Evolutionary conservation across 2,329 filamentous ascomycete genomes (phyloP), one percentile per base, ranked within the genome.

Genomic region (Phoma sp.): DNA sequence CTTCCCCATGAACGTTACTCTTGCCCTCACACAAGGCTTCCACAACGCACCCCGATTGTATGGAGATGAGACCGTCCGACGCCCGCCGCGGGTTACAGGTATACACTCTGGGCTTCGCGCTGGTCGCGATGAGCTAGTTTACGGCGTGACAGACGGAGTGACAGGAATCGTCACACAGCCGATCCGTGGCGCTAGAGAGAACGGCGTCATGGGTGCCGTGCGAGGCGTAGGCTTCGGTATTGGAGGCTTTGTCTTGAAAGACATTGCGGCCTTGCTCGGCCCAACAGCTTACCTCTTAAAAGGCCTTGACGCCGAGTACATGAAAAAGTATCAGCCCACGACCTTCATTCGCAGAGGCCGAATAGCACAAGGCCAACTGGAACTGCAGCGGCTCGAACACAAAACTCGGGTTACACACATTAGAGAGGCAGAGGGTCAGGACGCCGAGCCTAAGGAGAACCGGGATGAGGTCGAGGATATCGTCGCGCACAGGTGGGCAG

Each of bases 31-130:
- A 1, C 86, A 89, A 67, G 88, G 87, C 1, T 89, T 90, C 60
- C 87, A 90, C 69, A 90, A 90, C 60, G 86, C 86, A 0, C 88
- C 88, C 1, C 82, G 86, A 2, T 78, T 91, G 0, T 91, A 90
- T 62, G 88, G 87, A 13, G 88, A 91, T 63, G 82, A 85, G 43
- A 90, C 87, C 1, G 88, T 91, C 1, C 82, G 88, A 3, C 81
- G 82, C 1, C 85, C 86, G 1, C 81, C 81, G 1, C 81, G 85
- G 7, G 84, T 90, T 37, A 89, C 86, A 0, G 88, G 87, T 2
- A 81, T 90, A 53, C 79, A 81, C 44, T 89, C 86, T 2, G 88
- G 88, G 0, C 76, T 77, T 17, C 80, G 79, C 33, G 87, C 87
- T 0, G 86, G 86, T 0, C 78, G 85, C 6, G 76, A 82, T 55